Evolutionary conservation across 148 eudicot genomes (phyloP).

Genomic region (Chenopodium suecicum): DNA sequence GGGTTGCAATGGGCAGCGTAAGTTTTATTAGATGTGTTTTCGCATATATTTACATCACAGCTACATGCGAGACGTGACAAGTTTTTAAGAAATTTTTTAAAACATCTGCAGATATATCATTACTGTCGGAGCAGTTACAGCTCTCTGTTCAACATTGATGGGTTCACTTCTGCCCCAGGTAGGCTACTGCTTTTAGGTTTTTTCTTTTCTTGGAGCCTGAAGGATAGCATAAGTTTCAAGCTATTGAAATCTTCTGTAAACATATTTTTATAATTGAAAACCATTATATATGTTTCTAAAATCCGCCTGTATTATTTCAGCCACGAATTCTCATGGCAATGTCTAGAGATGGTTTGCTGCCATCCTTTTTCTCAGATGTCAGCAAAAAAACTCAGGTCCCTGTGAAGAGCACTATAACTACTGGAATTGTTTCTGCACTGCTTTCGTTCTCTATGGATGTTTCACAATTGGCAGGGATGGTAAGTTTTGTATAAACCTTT

Average conservation of each 20-base stretch:
- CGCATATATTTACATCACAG: not conserved
- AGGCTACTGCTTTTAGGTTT: conserved; percentile 5
- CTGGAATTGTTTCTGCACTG: conserved; percentile 66
- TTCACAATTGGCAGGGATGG: conserved; percentile 90
- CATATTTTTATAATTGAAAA: not conserved
- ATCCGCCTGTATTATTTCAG: conserved; percentile 37
- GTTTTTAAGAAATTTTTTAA: not conserved
- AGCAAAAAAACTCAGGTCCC: conserved; percentile 77
- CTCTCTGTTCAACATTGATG: conserved; percentile 65
- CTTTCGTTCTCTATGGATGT: conserved; percentile 90
- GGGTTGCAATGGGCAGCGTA: conserved; percentile 76
- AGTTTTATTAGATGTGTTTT: conserved; percentile 24
- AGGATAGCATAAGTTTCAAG: not conserved
- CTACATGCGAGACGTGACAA: not conserved
- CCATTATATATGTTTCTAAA: not conserved
- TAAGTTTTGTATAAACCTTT: conserved; percentile 27
- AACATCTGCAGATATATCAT: conserved; percentile 47
- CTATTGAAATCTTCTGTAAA: not conserved
- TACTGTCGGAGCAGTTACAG: conserved; percentile 58
- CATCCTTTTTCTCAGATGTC: conserved; percentile 86
- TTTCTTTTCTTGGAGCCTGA: not conserved
- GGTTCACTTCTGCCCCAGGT: conserved; percentile 80
- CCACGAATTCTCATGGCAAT: conserved; percentile 95
- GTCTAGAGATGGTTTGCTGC: conserved; percentile 96
- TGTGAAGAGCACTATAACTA: conserved; percentile 66